These are phyloP conservation scores for Xylaria sp. DNA, from an alignment of 2,329 filamentous ascomycete genomes.

Conservation along the genomic window DNA sequence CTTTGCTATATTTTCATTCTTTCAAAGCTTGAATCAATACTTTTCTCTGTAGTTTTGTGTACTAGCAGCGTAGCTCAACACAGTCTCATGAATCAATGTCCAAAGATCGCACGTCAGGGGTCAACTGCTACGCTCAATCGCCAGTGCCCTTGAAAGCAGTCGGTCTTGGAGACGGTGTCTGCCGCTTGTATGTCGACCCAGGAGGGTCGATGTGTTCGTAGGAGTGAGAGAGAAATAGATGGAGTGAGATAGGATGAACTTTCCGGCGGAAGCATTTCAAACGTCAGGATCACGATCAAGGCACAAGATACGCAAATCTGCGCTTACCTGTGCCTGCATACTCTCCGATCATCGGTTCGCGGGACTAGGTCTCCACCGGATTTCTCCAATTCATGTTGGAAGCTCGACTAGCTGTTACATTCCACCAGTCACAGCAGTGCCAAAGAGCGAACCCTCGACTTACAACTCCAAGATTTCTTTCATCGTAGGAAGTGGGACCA, in stretches of 20 bases:
- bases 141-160: too few species aligned
- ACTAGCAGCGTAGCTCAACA: neutral
- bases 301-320: neutral
- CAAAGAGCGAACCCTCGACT: constrained; percentile 15
- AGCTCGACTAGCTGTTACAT: constrained; percentile 29
- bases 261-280: neutral
- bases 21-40: neutral
- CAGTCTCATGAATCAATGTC: too few species aligned
- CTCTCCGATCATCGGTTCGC: neutral
- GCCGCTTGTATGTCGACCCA: too few species aligned
- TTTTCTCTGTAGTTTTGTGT: constrained; percentile 9
- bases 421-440: constrained; percentile 42
- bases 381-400: constrained; percentile 33
- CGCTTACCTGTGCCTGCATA: neutral
- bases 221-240: neutral
- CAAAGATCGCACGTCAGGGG: too few species aligned
- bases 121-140: too few species aligned
- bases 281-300: neutral
- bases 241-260: neutral
- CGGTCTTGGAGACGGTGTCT: too few species aligned
- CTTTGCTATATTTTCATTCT: neutral
- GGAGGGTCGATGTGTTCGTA: neutral
- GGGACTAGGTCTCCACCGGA: neutral
- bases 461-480: neutral
- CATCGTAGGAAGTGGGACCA: constrained; percentile 32